phyloP scores from a whole-genome alignment of 129 eudicot species.

The Lactuca sativa region DNA sequence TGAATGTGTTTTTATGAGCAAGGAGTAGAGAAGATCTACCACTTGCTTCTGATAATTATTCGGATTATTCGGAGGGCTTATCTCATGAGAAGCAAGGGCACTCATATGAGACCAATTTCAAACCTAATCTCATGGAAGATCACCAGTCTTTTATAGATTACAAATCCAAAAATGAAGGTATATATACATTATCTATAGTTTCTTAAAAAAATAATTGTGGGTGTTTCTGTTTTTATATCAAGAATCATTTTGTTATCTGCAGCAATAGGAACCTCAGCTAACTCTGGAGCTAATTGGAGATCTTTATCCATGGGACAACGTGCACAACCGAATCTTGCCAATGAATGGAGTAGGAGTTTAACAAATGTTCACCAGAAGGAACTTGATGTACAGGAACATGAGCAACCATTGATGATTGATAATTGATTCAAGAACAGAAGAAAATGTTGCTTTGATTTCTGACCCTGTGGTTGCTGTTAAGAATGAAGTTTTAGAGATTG shows the following conservation, averaged over 20 bases:
- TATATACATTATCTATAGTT: too few species aligned
- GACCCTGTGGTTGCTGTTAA: conserved; percentile 25
- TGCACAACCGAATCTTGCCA: conserved; percentile 17
- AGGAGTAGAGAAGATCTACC: too few species aligned
- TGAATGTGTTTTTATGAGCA: too few species aligned
- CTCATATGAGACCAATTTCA: too few species aligned
- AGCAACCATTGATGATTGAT: conserved; percentile 10
- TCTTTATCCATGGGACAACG: conserved; percentile 52
- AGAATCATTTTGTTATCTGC: conserved; percentile 15
- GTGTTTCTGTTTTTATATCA: background rate
- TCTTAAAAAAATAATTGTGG: background rate
- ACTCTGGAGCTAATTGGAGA: conserved; percentile 53
- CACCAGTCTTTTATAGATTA: too few species aligned
- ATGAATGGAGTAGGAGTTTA: conserved; percentile 28
- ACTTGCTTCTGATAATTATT: too few species aligned
- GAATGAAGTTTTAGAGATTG: conserved; percentile 18
- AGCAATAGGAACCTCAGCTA: conserved; percentile 38
- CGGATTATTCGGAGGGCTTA: too few species aligned
- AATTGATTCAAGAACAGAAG: conserved; percentile 16
- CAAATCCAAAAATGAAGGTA: too few species aligned
- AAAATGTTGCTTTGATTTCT: conserved; percentile 29
- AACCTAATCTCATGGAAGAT: too few species aligned
- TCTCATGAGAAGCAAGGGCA: too few species aligned
- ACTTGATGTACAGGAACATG: conserved; percentile 39
- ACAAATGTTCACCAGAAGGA: conserved; percentile 26